Base-by-base conservation (phyloP, 192 early-diverging fungal species). In the Linnemannia schmuckeri region DNA sequence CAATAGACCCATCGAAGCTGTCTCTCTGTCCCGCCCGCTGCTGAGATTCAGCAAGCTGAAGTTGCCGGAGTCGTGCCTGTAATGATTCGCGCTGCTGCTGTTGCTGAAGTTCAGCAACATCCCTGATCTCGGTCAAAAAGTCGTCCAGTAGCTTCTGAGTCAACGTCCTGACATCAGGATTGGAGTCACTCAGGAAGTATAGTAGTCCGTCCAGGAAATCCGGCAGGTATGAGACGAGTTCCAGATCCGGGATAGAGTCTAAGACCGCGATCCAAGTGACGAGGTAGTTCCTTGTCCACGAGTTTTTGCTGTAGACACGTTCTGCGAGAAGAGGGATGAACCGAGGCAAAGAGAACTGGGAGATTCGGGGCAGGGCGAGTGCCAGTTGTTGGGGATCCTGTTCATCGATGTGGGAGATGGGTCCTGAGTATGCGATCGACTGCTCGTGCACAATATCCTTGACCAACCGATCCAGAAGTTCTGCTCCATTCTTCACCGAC, bases 391-490 rank as follows among this genome's bases (percentile, higher is more conserved):
- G 84, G 37, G 89, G 85, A 73, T 82, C 85, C 52, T 80, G 87
- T 20, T 85, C 76, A 41, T 90, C 87, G 47, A 82, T 81, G 38
- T 88, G 82, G 2, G 61, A 47, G 61, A 77, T 83, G 74, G 79
- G 74, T 54, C 83, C 85, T n/a, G 81, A 78, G 79, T 95, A 98
- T 40, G 94, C 95, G 0, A 94, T 94, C 4, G 97, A 93, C 68
- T 96, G 94, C 79, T 99, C 99, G 1, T 96, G 94, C 0, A 99
- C 98, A 89, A 99, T 96, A 78, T 99, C 99, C 89, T 98, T 99
- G 78, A 99, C 94, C 52, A 99, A 90, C 49, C 97, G 88, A 82
- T 99, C 97, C 70, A 99, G 82, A 42, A 99, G 91, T 49, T 99
- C 98, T 0, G 98, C 96, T 22, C 97, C 99, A 77, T 95, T 96